Conservation (phyloP, 345 rosid genomes). For the Excoecaria cochinchinensis region DNA sequence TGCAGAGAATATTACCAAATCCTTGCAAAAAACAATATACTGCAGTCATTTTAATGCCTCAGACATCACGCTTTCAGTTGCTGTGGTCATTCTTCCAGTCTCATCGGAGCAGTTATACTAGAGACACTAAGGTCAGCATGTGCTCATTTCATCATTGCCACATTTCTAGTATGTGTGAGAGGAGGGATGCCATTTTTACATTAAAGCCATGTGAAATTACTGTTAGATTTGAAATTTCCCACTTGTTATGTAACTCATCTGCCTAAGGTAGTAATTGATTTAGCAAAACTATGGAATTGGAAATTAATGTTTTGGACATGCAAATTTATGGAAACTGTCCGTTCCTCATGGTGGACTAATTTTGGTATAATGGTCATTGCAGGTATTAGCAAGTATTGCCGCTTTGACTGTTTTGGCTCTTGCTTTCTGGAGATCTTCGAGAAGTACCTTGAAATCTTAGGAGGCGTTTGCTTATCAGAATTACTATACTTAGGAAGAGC, state of each 20-base stretch:
- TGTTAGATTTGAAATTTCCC: neutral
- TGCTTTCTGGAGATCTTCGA: conserved; percentile 63
- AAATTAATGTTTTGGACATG: neutral
- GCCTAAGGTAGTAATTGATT: neutral
- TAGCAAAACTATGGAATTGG: neutral
- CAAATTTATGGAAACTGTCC: neutral
- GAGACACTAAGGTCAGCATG: conserved; percentile 67
- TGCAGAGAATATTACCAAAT: conserved; percentile 65
- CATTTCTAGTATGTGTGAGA: conserved; percentile 2
- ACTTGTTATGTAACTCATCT: neutral
- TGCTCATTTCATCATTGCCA: neutral
- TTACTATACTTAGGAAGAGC: neutral
- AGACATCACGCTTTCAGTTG: conserved; percentile 44
- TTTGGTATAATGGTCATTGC: conserved; percentile 26
- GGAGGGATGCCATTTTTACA: neutral
- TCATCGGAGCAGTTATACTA: conserved; percentile 18
- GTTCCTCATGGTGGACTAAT: neutral
- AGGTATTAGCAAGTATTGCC: conserved; percentile 68
- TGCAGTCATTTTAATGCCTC: conserved; percentile 78
- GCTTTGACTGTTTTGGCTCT: conserved; percentile 49
- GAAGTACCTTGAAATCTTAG: conserved; percentile 34
- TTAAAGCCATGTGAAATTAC: neutral
- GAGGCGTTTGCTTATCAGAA: conserved; percentile 1
- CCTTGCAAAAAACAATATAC: conserved; percentile 82
- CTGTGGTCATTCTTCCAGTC: conserved; percentile 44